Conservation (phyloP, 768 basidiomycete species). For the Mycena belliarum region DNA sequence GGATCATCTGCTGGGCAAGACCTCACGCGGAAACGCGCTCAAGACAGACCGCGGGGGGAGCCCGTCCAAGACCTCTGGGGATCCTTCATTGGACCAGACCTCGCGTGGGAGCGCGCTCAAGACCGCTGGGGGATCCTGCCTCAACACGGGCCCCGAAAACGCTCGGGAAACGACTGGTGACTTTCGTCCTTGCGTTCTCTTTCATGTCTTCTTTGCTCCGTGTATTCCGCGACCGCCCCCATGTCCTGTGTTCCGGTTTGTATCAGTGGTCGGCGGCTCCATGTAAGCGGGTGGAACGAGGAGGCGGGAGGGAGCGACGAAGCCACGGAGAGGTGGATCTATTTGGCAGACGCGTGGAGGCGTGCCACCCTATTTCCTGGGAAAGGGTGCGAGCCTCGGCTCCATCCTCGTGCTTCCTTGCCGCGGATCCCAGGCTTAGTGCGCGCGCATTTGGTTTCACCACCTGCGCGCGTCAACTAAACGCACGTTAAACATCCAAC, state of each 20-base stretch:
- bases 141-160: not conserved
- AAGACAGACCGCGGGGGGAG: not conserved
- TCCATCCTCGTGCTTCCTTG: not conserved
- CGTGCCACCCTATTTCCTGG: not conserved
- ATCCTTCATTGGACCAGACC: not conserved
- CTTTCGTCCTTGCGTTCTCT: too few relatives aligned
- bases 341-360: not conserved
- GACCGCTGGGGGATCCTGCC: not conserved
- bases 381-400: not conserved
- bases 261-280: too few relatives aligned
- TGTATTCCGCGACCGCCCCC: too few relatives aligned
- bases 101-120: too few relatives aligned
- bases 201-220: too few relatives aligned
- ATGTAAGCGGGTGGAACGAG: too few relatives aligned
- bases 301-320: too few relatives aligned
- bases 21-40: too few relatives aligned
- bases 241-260: too few relatives aligned
- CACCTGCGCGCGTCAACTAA: not conserved
- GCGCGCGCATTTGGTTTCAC: not conserved
- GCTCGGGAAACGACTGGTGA: not conserved
- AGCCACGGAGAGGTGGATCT: too few relatives aligned
- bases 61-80: not conserved
- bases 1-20: too few relatives aligned
- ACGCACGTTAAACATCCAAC: not conserved
- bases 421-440: not conserved